Conservation (phyloP, 805 yeast species). For the Wickerhamiella shivajii region DNA sequence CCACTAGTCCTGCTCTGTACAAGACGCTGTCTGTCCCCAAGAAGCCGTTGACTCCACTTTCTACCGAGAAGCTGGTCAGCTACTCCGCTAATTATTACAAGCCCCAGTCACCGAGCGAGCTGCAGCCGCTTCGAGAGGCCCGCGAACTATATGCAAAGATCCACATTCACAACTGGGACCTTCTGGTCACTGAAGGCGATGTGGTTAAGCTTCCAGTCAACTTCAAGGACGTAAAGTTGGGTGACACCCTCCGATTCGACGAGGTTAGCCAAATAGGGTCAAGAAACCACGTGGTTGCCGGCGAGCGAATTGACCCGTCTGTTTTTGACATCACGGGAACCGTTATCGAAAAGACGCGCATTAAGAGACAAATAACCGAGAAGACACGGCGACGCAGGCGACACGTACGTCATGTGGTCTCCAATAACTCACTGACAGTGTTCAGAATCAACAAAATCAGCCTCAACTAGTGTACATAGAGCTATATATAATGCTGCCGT, state of each 20-base stretch:
- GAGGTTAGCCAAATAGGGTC: conserved; percentile 76
- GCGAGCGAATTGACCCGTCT: conserved; percentile 34
- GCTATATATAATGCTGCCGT: neutral
- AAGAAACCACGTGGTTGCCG: conserved; percentile 58
- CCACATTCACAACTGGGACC: conserved; percentile 69
- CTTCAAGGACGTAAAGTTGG: conserved; percentile 62
- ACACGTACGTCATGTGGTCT: conserved; percentile 49
- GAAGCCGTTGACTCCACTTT: neutral
- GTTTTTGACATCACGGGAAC: conserved; percentile 53
- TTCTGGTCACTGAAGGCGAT: conserved; percentile 86
- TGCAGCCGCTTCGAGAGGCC: conserved; percentile 51
- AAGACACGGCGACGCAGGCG: conserved; percentile 70
- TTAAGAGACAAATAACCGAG: conserved; percentile 47
- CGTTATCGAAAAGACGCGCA: conserved; percentile 76
- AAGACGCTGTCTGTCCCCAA: no score
- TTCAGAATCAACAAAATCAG: conserved; percentile 60
- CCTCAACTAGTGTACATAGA: conserved; percentile 27
- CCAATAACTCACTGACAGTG: conserved; percentile 63
- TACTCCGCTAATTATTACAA: conserved; percentile 16
- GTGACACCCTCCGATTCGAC: conserved; percentile 61
- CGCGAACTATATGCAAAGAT: conserved; percentile 67
- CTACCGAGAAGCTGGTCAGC: conserved; percentile 15
- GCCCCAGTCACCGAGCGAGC: conserved; percentile 25
- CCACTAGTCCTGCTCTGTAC: no score
- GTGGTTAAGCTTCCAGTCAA: conserved; percentile 63